These are phyloP conservation scores for Wickerhamiella sorbophila DNA, from an alignment of 805 yeast species.

Conservation along the genomic window DNA sequence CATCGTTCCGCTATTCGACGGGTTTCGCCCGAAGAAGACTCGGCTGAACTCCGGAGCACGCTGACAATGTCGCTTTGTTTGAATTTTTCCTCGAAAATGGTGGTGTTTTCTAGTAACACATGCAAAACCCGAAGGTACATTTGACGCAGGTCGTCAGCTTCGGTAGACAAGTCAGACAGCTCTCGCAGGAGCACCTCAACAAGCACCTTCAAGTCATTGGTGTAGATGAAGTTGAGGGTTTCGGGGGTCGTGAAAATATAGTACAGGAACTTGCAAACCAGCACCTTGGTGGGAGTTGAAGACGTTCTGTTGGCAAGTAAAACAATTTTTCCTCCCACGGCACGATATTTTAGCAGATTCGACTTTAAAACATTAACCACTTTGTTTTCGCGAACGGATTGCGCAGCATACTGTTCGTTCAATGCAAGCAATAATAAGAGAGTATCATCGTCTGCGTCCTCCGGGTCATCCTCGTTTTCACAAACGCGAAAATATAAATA, in stretches of 20 bases:
- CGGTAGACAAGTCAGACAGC: conserved; percentile 45
- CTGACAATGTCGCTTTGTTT: conserved; percentile 40
- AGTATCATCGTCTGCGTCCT: conserved; percentile 46
- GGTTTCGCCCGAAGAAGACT: conserved; percentile 7
- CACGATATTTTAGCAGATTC: conserved; percentile 32
- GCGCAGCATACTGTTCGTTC: conserved; percentile 77
- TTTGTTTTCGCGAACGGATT: conserved; percentile 25
- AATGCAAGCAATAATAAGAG: conserved; percentile 56
- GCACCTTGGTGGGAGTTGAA: conserved; percentile 56
- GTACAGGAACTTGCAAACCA: conserved; percentile 67
- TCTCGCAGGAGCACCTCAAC: conserved; percentile 75
- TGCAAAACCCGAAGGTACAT: conserved; percentile 60
- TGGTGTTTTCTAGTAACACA: conserved; percentile 56
- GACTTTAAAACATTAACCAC: conserved; percentile 42
- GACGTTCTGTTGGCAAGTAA: conserved; percentile 61
- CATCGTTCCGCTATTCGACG: conserved; percentile 13
- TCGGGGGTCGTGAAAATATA: conserved; percentile 51
- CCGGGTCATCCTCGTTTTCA: conserved; percentile 19
- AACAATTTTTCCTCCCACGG: conserved; percentile 55
- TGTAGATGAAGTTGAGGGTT: conserved; percentile 56
- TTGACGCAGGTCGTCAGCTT: conserved; percentile 41
- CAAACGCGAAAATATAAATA: conserved; percentile 36
- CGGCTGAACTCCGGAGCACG: conserved; percentile 26
- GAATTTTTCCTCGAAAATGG: conserved; percentile 36
- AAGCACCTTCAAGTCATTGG: conserved; percentile 73